Conservation (phyloP, 1,284 basidiomycete genomes). For the Puccinia coronata region DNA sequence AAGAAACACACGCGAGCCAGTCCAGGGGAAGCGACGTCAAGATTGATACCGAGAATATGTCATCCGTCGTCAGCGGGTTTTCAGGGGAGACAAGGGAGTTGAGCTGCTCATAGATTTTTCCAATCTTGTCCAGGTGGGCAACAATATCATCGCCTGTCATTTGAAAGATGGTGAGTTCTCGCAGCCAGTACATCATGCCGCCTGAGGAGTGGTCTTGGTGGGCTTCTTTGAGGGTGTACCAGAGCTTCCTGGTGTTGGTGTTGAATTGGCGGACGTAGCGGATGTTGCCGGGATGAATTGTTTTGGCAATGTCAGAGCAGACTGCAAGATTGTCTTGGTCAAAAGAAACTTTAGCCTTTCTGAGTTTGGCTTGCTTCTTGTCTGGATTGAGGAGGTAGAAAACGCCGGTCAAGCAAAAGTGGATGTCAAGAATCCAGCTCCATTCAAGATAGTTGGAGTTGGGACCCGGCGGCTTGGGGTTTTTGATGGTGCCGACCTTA, state of each 20-base stretch:
- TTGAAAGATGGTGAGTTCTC: background rate
- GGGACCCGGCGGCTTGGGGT: background rate
- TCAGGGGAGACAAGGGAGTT: background rate
- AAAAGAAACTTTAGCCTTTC: no score
- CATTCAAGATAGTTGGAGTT: constrained; percentile 9
- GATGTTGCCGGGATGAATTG: background rate
- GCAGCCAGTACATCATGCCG: background rate
- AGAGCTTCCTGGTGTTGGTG: background rate
- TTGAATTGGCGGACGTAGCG: background rate
- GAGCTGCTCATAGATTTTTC: background rate
- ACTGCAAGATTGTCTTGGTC: no score
- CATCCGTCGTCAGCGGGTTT: background rate
- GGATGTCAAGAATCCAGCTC: background rate
- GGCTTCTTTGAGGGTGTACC: background rate
- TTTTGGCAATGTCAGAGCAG: background rate
- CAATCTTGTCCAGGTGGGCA: background rate
- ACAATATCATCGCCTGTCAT: background rate
- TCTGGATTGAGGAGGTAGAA: no score
- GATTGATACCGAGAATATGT: background rate
- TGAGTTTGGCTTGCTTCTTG: no score
- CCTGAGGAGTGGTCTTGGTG: background rate
- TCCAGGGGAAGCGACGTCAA: background rate
- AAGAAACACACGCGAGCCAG: no score
- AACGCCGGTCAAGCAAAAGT: no score
- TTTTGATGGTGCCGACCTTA: background rate